Evolutionary conservation across 192 early-diverging fungal genomes (phyloP), one percentile per base, ranked within the genome.

Genomic region (Powellomyces hirtus): DNA sequence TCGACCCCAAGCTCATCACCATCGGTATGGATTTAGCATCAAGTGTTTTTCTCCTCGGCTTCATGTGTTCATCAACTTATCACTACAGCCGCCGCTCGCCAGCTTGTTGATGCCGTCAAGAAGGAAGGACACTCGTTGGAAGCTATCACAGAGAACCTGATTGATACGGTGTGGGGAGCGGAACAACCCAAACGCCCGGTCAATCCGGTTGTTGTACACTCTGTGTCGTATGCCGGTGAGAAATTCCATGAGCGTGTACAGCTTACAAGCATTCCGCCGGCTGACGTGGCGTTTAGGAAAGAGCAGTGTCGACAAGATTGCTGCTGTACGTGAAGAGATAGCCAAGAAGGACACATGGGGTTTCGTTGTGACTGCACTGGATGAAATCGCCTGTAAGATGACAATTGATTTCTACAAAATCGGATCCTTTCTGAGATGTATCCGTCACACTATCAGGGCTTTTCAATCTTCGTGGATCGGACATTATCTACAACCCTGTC

Each of bases 401-500:
- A n/a, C n/a, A n/a, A n/a, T n/a, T n/a, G n/a, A n/a, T n/a, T n/a
- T n/a, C n/a, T n/a, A n/a, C 0, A n/a, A 29, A 52, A 71, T 18
- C 20, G n/a, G 11, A 0, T n/a, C 22, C n/a, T 68, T 18, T 70
- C n/a, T n/a, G n/a, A n/a, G n/a, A n/a, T 0, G 24, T 72, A 34
- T 22, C 29, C 0, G 51, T 1, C 16, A n/a, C 18, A 0, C 1
- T 57, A n/a, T 51, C 45, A 80, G 77, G 97, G 97, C 81, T 98
- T 34, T 94, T 94, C 77, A 98, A 98, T 73, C 77, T 98, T 55
- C 90, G 97, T 62, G 97, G 97, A n/a, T 88, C 88, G 29, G 97
- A 98, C 69, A 91, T 98, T 69, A 79, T 83, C 56, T 98, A 88
- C 84, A 98, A 98, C 69, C 97, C 97, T 0, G 95, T 98, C 16